Percentiles rank a stretch among this genome's conserved stretches.
Conservation (phyloP, 2,329 filamentous ascomycete genomes). For the Aspergillus luchuensis region DNA sequence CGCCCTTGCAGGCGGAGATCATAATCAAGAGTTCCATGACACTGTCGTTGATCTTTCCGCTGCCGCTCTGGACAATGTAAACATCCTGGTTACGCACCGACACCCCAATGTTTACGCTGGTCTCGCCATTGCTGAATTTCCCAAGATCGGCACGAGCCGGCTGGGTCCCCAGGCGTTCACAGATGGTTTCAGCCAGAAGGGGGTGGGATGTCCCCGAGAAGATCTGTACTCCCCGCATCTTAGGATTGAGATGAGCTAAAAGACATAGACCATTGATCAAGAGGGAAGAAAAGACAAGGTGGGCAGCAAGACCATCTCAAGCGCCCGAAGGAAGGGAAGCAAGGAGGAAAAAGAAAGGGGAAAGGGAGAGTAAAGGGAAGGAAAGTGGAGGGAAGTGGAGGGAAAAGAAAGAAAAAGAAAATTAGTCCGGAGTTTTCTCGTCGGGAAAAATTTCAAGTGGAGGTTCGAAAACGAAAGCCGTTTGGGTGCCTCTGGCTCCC, state of each 20-base stretch:
- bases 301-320: conserved; percentile 16
- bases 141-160: conserved; percentile 62
- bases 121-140: conserved; percentile 72
- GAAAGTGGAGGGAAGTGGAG: too few species aligned
- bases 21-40: conserved; percentile 99
- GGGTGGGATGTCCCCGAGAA: conserved; percentile 69
- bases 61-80: conserved; percentile 97
- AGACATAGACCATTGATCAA: conserved; percentile 19
- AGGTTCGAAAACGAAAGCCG: neutral
- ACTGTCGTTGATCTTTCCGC: conserved; percentile 93
- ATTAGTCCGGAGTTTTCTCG: neutral
- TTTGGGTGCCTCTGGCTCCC: conserved; percentile 17
- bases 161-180: conserved; percentile 64
- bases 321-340: neutral
- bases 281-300: conserved; percentile 16
- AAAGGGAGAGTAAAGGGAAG: conserved; percentile 13
- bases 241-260: conserved; percentile 23
- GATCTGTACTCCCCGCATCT: conserved; percentile 67
- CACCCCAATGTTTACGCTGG: conserved; percentile 65
- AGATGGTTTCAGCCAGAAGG: conserved; percentile 64
- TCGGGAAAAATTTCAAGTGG: conserved; percentile 2
- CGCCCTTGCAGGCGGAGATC: conserved; percentile 98
- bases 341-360: conserved; percentile 12
- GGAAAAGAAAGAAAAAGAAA: conserved; percentile 18
- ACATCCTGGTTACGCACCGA: conserved; percentile 96